Conservation (phyloP, 352 stramenopile species). For the Elongisporangium undulatum region DNA sequence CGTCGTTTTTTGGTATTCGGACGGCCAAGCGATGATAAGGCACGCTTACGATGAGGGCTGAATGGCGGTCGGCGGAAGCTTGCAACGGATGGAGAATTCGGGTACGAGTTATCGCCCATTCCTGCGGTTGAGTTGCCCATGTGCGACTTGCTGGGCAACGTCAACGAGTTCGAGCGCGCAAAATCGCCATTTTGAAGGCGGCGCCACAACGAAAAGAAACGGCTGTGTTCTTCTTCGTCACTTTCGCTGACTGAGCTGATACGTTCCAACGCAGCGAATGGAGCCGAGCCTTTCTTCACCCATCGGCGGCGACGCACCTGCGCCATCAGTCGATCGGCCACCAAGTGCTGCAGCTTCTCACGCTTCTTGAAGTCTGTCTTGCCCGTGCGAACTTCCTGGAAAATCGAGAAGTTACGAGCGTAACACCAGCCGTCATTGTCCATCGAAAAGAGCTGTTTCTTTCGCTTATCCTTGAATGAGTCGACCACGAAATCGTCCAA, state of each 20-base stretch:
- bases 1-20: neutral
- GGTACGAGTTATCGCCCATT: slow-evolving; percentile 48
- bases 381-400: slow-evolving; percentile 79
- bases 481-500: slow-evolving; percentile 78
- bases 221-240: slow-evolving; percentile 64
- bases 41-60: neutral
- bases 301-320: slow-evolving; percentile 78
- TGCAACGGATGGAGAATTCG: slow-evolving; percentile 55
- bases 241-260: slow-evolving; percentile 59
- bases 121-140: slow-evolving; percentile 11
- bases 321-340: slow-evolving; percentile 79
- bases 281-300: slow-evolving; percentile 61
- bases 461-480: slow-evolving; percentile 69
- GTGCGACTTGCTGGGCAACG: slow-evolving; percentile 20
- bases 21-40: neutral
- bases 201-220: slow-evolving; percentile 65
- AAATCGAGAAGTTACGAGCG: slow-evolving; percentile 83
- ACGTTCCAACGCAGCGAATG: slow-evolving; percentile 21
- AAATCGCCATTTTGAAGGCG: slow-evolving; percentile 62
- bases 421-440: slow-evolving; percentile 87
- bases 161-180: slow-evolving; percentile 68
- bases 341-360: slow-evolving; percentile 83
- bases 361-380: slow-evolving; percentile 74
- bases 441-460: slow-evolving; percentile 80
- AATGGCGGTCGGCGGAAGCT: slow-evolving; percentile 39